Evolutionary conservation across 495 filamentous ascomycete genomes (phyloP).

Genomic region (Neurospora sp.): DNA sequence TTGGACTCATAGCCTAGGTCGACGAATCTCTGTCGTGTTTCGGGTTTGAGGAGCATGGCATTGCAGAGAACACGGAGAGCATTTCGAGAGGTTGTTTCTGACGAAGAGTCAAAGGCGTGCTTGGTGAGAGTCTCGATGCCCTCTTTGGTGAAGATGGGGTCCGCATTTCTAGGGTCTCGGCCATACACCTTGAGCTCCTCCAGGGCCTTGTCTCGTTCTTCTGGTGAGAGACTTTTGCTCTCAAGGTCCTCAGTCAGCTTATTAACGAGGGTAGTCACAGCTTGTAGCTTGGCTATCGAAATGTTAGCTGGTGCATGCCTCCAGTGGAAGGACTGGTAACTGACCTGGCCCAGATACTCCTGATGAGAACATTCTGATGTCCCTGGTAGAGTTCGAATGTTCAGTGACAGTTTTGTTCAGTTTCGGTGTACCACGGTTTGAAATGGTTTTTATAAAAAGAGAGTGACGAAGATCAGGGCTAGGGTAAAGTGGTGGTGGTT

Average conservation of each 20-base stretch:
- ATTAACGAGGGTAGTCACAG: conserved; percentile 50
- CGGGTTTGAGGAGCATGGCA: conserved; percentile 59
- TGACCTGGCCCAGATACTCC: background rate
- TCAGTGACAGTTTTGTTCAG: background rate
- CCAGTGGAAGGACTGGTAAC: background rate
- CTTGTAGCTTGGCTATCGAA: conserved; percentile 48
- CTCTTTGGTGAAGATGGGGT: conserved; percentile 72
- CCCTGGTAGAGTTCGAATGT: background rate
- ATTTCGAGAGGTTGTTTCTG: conserved; percentile 53
- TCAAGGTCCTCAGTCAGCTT: conserved; percentile 49
- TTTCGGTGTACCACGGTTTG: background rate
- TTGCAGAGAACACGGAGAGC: conserved; percentile 85
- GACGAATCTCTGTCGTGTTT: conserved; percentile 70
- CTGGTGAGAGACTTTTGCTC: conserved; percentile 40
- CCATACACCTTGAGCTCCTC: conserved; percentile 72
- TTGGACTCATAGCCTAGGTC: conserved; percentile 65
- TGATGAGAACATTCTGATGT: background rate
- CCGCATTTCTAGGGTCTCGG: conserved; percentile 57
- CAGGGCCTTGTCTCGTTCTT: conserved; percentile 56
- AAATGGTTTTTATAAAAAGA: fast-evolving
- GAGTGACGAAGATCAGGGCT: background rate
- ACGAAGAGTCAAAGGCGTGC: conserved; percentile 59
- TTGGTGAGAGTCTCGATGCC: conserved; percentile 62
- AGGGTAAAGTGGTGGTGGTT: background rate
- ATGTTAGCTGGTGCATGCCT: background rate